Percentiles rank a stretch among this genome's conserved stretches.
These are phyloP conservation scores for Pestalotiopsis sp. DNA, from an alignment of 2,329 filamentous ascomycete genomes.

Conservation along the genomic window DNA sequence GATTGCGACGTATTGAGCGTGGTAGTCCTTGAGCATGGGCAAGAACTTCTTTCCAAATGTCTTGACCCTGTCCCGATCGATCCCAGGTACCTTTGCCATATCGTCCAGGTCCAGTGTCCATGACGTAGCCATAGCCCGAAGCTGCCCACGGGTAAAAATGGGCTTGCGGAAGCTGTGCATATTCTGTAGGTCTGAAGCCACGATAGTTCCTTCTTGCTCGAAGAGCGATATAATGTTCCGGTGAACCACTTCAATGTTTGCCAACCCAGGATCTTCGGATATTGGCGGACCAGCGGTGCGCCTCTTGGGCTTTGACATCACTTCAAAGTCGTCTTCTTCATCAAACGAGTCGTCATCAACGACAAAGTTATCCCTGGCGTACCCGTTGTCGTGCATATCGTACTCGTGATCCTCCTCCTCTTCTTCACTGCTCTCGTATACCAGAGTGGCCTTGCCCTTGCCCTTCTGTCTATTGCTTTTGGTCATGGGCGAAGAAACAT, in stretches of 20 bases:
- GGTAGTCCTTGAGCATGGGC: constrained; percentile 54
- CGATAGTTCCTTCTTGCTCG: constrained; percentile 59
- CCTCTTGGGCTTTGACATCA: constrained; percentile 36
- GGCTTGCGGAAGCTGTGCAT: constrained; percentile 57
- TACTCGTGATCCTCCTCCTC: constrained; percentile 37
- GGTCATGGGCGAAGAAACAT: constrained; percentile 55
- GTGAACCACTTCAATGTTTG: constrained; percentile 59
- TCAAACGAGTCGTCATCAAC: constrained; percentile 39
- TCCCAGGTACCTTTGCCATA: constrained; percentile 66
- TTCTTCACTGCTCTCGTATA: constrained; percentile 39
- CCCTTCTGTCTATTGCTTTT: constrained; percentile 37
- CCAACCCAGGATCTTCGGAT: constrained; percentile 55
- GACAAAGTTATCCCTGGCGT: constrained; percentile 44
- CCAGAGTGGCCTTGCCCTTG: constrained; percentile 30
- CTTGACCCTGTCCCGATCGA: constrained; percentile 64
- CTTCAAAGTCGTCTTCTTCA: constrained; percentile 51
- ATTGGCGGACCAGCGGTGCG: constrained; percentile 60
- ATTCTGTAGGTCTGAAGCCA: constrained; percentile 65
- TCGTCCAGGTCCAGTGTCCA: constrained; percentile 65
- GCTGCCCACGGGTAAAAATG: constrained; percentile 69
- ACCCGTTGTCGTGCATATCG: constrained; percentile 41
- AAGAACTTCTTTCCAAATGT: constrained; percentile 65
- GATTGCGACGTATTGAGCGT: constrained; percentile 51
- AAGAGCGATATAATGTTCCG: constrained; percentile 67
- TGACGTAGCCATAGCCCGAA: constrained; percentile 73